A percentile compares a stretch with the other conserved stretches of the same genome.
These are phyloP conservation scores for Fusarium devonianum DNA, from an alignment of 2,329 filamentous ascomycete species.

Conservation along the genomic window DNA sequence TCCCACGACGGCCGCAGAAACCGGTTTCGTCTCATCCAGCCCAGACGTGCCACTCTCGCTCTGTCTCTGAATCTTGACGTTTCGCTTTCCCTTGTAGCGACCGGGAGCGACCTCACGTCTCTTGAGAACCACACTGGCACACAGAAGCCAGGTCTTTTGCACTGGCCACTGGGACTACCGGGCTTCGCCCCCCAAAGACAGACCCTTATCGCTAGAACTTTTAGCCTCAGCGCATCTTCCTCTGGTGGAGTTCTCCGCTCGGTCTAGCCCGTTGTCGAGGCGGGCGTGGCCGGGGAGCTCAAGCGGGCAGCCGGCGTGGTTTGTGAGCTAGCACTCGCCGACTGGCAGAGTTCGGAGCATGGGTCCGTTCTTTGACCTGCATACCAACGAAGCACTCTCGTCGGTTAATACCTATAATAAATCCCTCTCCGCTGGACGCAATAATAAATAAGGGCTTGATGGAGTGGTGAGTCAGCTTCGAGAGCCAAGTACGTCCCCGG, in stretches of 20 bases:
- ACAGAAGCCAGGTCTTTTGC: too few relatives aligned
- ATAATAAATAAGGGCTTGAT: too few relatives aligned
- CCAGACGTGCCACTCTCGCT: conserved; percentile 2
- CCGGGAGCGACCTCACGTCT: too few relatives aligned
- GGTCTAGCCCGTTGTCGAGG: conserved; percentile 31
- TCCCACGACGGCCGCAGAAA: conserved; percentile 33
- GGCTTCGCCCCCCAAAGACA: not conserved
- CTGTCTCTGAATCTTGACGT: not conserved
- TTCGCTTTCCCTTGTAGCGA: not conserved
- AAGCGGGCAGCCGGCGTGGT: conserved; percentile 9
- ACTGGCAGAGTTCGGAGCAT: conserved; percentile 18
- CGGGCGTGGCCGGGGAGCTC: conserved; percentile 27
- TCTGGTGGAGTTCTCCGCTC: conserved; percentile 34
- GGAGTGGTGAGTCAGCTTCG: too few relatives aligned
- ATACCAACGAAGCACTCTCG: not conserved
- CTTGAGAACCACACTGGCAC: too few relatives aligned
- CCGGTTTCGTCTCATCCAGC: conserved; percentile 31
- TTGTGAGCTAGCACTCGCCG: conserved; percentile 33
- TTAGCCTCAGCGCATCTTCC: conserved; percentile 15
- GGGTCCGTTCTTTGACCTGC: conserved; percentile 11
- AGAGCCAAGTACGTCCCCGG: not conserved
- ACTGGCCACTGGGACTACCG: too few relatives aligned
- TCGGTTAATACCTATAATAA: too few relatives aligned
- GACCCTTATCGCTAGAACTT: conserved; percentile 16
- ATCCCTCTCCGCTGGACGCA: not conserved